Evolutionary conservation across 2,329 filamentous ascomycete species (phyloP), one percentile per base, ranked within the genome.

Genomic region (Colletotrichum filicis): DNA sequence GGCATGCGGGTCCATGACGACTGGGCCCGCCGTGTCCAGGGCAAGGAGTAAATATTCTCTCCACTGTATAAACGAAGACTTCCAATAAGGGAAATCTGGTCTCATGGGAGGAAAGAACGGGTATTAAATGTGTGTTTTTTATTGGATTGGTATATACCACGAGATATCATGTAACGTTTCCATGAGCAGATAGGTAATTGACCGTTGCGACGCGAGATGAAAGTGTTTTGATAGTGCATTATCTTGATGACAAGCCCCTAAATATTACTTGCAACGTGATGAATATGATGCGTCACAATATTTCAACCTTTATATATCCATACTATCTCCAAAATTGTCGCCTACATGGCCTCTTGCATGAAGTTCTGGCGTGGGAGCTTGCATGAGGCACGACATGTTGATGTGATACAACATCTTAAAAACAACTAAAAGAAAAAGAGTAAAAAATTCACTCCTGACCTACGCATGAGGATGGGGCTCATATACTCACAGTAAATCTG

Each of bases 1-100:
- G 93, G 92, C 37, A 87, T 92, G 75, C 88, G 94, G 62, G 89
- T 97, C 22, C 92, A 93, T 64, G 95, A 98, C 77, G 96, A 98
- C 82, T 98, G 95, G 93, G 88, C 89, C 74, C 91, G 94, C 79
- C 89, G 96, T 74, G 91, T 97, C 70, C 91, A 92, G 79, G 93
- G 93, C 67, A 83, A 82, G 75, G 85, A 88, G 75, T 87, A 81
- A 66, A 52, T 70, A 37, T 19, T 53, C 56, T 35, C 66, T 60
- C 66, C 46, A 35, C 35, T 66, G 66, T 73, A 71, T 49, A 73
- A 73, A 70, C 35, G 59, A 49, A 22, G 55, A 28, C 52, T 42
- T 55, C 22, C 14, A 7, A 16, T n/a, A 5, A 35, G 32, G 16
- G 5, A n/a, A 57, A 26, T 56, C 28, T 9, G 8, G 24, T 61